A percentile compares a stretch with the other conserved stretches of the same genome.
Evolutionary conservation across 1,139 yeast species (phyloP).

Genomic region (Nakaseomyces kungkrabaensis): DNA sequence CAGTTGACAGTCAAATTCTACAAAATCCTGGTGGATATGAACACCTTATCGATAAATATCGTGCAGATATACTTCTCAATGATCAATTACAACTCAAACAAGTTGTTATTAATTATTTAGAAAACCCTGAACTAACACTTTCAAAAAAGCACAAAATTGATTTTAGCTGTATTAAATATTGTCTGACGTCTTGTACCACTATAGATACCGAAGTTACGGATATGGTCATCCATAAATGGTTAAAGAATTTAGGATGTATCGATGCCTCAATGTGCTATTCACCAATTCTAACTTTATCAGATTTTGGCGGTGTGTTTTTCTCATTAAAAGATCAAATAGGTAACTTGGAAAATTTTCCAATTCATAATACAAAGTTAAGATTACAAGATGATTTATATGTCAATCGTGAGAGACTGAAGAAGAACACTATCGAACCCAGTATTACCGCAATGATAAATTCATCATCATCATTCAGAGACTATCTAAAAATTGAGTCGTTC

Average conservation of each 20-base stretch:
- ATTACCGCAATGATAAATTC: slow-evolving; percentile 26
- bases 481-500: slow-evolving; percentile 75
- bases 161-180: slow-evolving; percentile 76
- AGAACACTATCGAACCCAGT: slow-evolving; percentile 55
- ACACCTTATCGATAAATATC: slow-evolving; percentile 57
- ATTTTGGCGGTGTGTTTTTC: slow-evolving; percentile 93
- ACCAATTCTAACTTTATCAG: slow-evolving; percentile 82
- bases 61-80: slow-evolving; percentile 66
- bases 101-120: slow-evolving; percentile 87
- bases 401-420: slow-evolving; percentile 70
- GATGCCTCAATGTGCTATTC: slow-evolving; percentile 71
- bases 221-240: slow-evolving; percentile 82
- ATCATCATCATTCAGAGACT: slow-evolving; percentile 30
- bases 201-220: slow-evolving; percentile 93
- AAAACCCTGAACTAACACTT: slow-evolving; percentile 77
- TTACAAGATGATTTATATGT: slow-evolving; percentile 50
- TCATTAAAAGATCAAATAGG: slow-evolving; percentile 85
- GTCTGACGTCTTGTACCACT: slow-evolving; percentile 80
- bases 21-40: slow-evolving; percentile 86
- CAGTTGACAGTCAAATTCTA: slow-evolving; percentile 70
- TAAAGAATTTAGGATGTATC: slow-evolving; percentile 79
- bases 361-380: slow-evolving; percentile 21
- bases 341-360: slow-evolving; percentile 24
- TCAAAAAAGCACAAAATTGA: slow-evolving; percentile 74
- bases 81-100: slow-evolving; percentile 88